Percentiles rank a stretch among this genome's conserved stretches.
Evolutionary conservation across 2,329 filamentous ascomycete genomes (phyloP).

Genomic region (Colletotrichum lentis): DNA sequence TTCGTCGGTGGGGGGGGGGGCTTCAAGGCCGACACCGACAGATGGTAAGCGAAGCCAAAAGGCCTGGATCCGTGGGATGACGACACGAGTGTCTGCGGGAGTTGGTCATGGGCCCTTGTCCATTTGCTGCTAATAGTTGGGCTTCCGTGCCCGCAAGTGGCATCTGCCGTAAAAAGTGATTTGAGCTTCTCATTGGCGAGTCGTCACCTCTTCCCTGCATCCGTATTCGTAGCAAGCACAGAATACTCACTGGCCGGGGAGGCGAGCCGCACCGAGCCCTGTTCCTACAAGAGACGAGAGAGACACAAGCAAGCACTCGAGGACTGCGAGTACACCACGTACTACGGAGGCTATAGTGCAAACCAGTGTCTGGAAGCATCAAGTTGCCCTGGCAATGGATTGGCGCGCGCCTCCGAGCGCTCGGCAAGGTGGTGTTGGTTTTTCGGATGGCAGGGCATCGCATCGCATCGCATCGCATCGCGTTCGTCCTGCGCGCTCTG

Average conservation of each 20-base stretch:
- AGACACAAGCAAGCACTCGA: neutral
- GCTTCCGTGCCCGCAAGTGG: neutral
- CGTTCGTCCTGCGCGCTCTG: neutral
- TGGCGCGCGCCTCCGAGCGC: neutral
- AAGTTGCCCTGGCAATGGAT: neutral
- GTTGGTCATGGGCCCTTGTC: too few relatives aligned
- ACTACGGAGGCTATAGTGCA: too few relatives aligned
- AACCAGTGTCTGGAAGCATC: too few relatives aligned
- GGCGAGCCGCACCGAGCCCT: constrained; percentile 16
- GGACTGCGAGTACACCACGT: too few relatives aligned
- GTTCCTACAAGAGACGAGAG: neutral
- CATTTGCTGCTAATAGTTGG: constrained; percentile 1
- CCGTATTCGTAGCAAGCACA: too few relatives aligned
- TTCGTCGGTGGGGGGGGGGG: neutral
- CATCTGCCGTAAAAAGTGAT: neutral
- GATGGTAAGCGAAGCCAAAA: neutral
- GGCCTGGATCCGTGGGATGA: neutral
- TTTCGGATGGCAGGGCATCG: constrained; percentile 10
- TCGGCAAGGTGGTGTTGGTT: neutral
- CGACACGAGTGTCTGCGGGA: neutral
- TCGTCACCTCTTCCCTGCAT: neutral
- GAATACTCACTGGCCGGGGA: constrained; percentile 26
- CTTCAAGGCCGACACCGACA: neutral
- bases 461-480: neutral
- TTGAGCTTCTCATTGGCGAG: neutral